phyloP scores from a whole-genome alignment of 148 eudicot genomes.

The Vaccinium macrocarpon region DNA sequence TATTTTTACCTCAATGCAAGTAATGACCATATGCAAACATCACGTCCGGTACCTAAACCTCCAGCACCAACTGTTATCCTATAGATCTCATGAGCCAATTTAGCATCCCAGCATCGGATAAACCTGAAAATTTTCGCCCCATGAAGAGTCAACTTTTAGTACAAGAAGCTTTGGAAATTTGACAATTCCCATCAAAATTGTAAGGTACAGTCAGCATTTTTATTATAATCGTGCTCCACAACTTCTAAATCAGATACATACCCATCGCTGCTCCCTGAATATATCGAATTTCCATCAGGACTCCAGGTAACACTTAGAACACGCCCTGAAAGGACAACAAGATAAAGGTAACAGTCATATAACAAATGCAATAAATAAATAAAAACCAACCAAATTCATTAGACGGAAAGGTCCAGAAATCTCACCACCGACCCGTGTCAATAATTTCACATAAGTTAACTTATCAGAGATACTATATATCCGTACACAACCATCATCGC shows the following conservation, averaged over 20 bases:
- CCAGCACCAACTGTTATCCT: constrained; percentile 91
- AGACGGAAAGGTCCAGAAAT: constrained; percentile 23
- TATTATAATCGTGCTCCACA: not conserved
- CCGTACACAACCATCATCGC: constrained; percentile 93
- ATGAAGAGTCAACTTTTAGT: not conserved
- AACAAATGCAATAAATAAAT: not conserved
- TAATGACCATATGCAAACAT: constrained; percentile 88
- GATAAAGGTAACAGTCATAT: constrained; percentile 1
- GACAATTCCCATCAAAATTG: not conserved
- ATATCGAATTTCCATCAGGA: constrained; percentile 64
- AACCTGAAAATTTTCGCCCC: constrained; percentile 43
- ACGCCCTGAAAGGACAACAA: constrained; percentile 48
- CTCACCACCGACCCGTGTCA: constrained; percentile 98
- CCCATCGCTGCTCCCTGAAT: constrained; percentile 95
- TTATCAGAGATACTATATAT: constrained; percentile 50
- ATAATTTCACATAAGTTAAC: constrained; percentile 52
- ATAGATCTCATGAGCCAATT: constrained; percentile 53
- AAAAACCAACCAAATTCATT: not conserved
- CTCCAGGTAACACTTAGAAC: constrained; percentile 83
- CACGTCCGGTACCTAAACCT: constrained; percentile 66
- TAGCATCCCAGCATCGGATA: constrained; percentile 84
- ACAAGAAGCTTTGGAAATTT: constrained; percentile 9
- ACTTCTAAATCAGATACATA: constrained; percentile 26
- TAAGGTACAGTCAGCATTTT: not conserved
- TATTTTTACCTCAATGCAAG: constrained; percentile 67